Evolutionary conservation across 176 grass and related monocot species (phyloP).

Genomic region (Typha latifolia): DNA sequence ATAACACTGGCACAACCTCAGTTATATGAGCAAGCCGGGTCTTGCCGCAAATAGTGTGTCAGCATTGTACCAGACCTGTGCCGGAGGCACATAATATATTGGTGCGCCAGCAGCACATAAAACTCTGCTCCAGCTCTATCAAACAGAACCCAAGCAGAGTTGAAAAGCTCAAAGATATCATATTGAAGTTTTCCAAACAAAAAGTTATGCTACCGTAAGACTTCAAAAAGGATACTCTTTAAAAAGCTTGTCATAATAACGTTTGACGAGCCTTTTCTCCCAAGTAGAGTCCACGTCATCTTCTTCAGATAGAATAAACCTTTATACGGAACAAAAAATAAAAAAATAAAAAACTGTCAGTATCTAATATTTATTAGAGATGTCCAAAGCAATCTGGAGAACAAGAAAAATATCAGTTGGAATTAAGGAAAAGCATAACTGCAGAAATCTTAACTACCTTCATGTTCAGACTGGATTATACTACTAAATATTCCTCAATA

Average conservation of each 20-base stretch:
- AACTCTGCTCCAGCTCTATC: background rate
- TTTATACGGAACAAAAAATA: constrained; percentile 9
- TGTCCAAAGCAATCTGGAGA: background rate
- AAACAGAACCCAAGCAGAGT: background rate
- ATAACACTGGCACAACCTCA: no score
- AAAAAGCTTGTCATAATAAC: constrained; percentile 92
- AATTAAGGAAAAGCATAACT: no score
- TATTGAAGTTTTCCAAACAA: no score
- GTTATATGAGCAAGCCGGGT: no score
- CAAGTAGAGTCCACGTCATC: constrained; percentile 89
- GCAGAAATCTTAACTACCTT: no score
- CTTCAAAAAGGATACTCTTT: constrained; percentile 87
- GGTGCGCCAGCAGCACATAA: background rate
- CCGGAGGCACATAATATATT: background rate
- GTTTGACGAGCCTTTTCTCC: constrained; percentile 86
- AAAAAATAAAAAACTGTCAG: background rate
- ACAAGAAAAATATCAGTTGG: no score
- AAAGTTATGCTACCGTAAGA: background rate
- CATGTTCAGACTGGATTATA: no score
- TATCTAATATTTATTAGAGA: background rate
- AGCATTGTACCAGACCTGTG: no score
- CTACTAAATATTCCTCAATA: no score
- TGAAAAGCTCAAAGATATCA: background rate
- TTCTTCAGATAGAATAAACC: constrained; percentile 87
- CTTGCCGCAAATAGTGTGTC: no score